Evolutionary conservation across 257 asterid genomes (phyloP), one percentile per base, ranked within the genome.

Genomic region (Salvia splendens): DNA sequence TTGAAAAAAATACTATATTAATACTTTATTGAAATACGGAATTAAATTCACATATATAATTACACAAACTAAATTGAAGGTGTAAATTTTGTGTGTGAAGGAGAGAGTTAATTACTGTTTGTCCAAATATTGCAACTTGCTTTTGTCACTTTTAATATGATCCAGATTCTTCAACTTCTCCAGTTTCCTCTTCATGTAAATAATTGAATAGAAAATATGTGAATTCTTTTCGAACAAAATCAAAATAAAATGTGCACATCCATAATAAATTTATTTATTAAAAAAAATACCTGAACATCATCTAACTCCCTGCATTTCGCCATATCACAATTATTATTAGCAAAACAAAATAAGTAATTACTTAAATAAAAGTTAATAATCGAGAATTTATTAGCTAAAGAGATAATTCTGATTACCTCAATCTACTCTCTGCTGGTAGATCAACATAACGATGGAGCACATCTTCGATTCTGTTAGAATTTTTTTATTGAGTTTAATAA

Each of bases 201-300:
- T 48, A 16, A 9, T 12, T 55, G 3, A 10, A 17, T 55, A 30
- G 3, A 40, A 41, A 67, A 24, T 24, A 24, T 24, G 1, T 1
- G 3, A 24, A 24, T 24, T 24, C 30, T 24, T 24, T 24, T 24
- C 3, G 36, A 53, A 8, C 1, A 28, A 9, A 24, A 52, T 24
- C 7, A 56, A 30, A 16, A 10, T 14, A 8, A 24, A 24, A 24
- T 24, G 30, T 24, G 3, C 2, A 24, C 1, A 24, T 1, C 6
- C 38, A 33, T 33, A 33, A 33, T 33, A 33, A 33, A 33, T 33
- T 33, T 33, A 33, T 5, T 6, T 5, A 5, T 5, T 38, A 38
- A 38, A 38, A 54, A 16, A 51, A 52, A 65, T 75, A 85, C 95
- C 93, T 87, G 83, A 64, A 84, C 68, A 73, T 79, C 69, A 8